Percentiles rank a stretch among this genome's conserved stretches.
Conservation (phyloP, 1,284 basidiomycete species). For the Trametes pubescens region DNA sequence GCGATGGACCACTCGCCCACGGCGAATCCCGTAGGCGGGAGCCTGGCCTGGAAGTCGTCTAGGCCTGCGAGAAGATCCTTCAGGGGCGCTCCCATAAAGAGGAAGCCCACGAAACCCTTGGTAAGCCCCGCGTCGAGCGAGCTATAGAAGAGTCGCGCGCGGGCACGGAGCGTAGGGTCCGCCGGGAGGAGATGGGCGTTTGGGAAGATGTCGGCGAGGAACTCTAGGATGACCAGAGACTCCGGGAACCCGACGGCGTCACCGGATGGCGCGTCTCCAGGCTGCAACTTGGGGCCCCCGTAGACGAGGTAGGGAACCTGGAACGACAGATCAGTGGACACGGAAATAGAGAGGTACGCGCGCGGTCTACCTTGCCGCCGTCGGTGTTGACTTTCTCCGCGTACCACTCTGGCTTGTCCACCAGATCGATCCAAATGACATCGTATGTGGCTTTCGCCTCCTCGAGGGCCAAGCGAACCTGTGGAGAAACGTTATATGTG, state of each 20-base stretch:
- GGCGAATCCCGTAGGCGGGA: conserved; percentile 43
- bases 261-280: conserved; percentile 58
- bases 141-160: conserved; percentile 67
- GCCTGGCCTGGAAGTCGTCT: conserved; percentile 43
- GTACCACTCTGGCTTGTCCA: conserved; percentile 73
- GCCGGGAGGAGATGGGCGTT: conserved; percentile 55
- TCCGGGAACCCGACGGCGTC: conserved; percentile 66
- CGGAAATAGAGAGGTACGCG: conserved; percentile 13
- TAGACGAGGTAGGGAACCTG: conserved; percentile 63
- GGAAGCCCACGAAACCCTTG: conserved; percentile 40
- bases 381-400: conserved; percentile 64
- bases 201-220: conserved; percentile 62
- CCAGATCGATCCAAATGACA: conserved; percentile 62
- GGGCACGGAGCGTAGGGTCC: conserved; percentile 62
- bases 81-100: conserved; percentile 48
- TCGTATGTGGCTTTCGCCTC: conserved; percentile 59
- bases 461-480: conserved; percentile 50
- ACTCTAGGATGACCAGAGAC: conserved; percentile 68
- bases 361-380: conserved; percentile 53
- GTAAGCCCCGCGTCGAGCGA: conserved; percentile 52
- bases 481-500: background rate
- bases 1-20: conserved; percentile 56
- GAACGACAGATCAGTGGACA: background rate
- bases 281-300: conserved; percentile 59
- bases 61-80: conserved; percentile 46